Evolutionary conservation across 2,329 filamentous ascomycete species (phyloP), one percentile per base, ranked within the genome.

Genomic region (Metarhizium humberi): DNA sequence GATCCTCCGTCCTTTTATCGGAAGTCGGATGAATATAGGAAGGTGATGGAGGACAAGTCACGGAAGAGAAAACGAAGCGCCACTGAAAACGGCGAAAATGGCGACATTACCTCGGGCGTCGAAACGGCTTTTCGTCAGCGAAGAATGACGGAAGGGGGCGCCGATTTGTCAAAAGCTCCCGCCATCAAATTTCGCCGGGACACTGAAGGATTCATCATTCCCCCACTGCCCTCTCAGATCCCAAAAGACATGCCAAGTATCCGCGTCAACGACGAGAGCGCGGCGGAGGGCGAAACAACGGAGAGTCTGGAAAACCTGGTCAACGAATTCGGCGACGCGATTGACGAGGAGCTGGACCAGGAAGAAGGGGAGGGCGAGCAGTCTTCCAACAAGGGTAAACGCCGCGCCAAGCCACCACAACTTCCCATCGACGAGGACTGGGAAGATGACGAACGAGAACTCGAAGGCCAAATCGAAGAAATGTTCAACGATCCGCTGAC

Each of bases 1-100:
- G 89, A 95, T 62, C 94, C 94, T 0, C 94, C 94, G 0, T 86
- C 90, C 0, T 88, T 94, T 61, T 90, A 88, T 66, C 79, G 83
- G 63, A 78, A 86, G 64, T 75, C 80, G 25, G 74, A 83, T 55
- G 78, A 85, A 64, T 80, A 81, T 66, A 73, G 80, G 63, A 73
- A 77, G 63, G 81, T 73, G 67, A 70, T 72, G 66, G 78, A 71
- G 57, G 76, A 72, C 59, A 78, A 77, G 64, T 71, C 69, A 1
- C 70, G 68, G 49, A 80, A 76, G 64, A 74, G 73, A 51, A 81
- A 76, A 68, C 61, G 65, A 11, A 51, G 43, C 65, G 69, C 66
- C 4, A 64, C 61, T 3, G 61, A 61, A 1, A 62, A 64, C 1
- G 59, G 58, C 6, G 63, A 63, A 4, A 57, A 58, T 2, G 61